These are phyloP conservation scores for Excoecaria cochinchinensis DNA, from an alignment of 345 rosid genomes.

Conservation along the genomic window DNA sequence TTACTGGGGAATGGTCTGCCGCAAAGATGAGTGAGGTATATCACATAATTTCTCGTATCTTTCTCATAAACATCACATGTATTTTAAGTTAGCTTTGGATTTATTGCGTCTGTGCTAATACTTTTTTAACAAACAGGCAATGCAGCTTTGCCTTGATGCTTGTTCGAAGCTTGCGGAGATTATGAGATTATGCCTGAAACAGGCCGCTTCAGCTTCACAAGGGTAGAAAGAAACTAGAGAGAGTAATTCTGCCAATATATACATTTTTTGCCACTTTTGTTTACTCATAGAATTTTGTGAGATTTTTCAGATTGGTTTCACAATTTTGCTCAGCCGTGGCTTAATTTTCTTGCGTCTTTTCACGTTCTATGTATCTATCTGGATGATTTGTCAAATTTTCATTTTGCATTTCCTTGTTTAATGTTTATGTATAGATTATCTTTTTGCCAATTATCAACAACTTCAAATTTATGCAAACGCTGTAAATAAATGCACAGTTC, in stretches of 20 bases:
- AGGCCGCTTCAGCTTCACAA: constrained; percentile 51
- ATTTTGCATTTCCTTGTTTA: neutral
- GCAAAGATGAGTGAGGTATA: constrained; percentile 74
- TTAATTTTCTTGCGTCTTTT: neutral
- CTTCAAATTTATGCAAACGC: too few species aligned
- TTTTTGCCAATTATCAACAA: too few species aligned
- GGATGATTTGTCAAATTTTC: too few species aligned
- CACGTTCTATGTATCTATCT: too few species aligned
- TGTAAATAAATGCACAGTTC: too few species aligned
- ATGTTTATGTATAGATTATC: neutral
- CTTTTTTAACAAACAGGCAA: constrained; percentile 53
- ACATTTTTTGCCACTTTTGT: neutral
- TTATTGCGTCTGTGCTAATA: neutral
- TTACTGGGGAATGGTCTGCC: constrained; percentile 88
- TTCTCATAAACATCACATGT: neutral
- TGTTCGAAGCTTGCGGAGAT: constrained; percentile 71
- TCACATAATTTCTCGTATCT: neutral
- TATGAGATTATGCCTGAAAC: constrained; percentile 83
- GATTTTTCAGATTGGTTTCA: neutral
- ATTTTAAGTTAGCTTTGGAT: neutral
- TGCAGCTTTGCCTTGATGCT: constrained; percentile 92
- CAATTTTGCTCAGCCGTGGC: neutral
- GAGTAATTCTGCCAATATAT: neutral
- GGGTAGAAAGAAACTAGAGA: constrained; percentile 29
- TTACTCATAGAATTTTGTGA: neutral